A percentile compares a stretch with the other conserved stretches of the same genome.
These are phyloP conservation scores for Bertia moriformis DNA, from an alignment of 2,329 filamentous ascomycete species.

Conservation along the genomic window DNA sequence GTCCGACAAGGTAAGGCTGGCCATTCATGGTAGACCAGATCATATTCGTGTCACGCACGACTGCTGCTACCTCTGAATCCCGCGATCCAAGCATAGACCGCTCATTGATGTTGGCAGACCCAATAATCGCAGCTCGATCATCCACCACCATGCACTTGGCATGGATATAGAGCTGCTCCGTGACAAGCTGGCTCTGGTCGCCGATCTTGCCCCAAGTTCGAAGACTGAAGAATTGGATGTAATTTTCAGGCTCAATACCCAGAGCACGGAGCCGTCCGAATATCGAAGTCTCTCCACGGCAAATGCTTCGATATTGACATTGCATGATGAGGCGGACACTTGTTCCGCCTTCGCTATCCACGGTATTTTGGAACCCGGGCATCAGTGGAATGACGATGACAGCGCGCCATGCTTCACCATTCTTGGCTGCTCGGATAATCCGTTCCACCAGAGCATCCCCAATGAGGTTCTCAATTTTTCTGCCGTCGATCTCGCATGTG, in stretches of 20 bases:
- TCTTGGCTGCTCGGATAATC: constrained; percentile 69
- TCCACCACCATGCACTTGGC: constrained; percentile 95
- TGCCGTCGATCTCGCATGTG: constrained; percentile 74
- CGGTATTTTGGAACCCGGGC: constrained; percentile 96
- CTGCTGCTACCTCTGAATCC: constrained; percentile 80
- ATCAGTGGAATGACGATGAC: constrained; percentile 85
- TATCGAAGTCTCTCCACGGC: constrained; percentile 79
- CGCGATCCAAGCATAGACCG: constrained; percentile 83
- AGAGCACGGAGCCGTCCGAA: constrained; percentile 69
- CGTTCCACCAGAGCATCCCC: constrained; percentile 88
- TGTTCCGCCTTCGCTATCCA: constrained; percentile 83
- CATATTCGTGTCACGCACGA: constrained; percentile 87
- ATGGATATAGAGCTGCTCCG: constrained; percentile 95
- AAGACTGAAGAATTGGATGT: constrained; percentile 87
- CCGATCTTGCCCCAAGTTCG: constrained; percentile 85
- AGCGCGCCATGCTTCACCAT: constrained; percentile 79
- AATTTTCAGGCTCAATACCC: constrained; percentile 84
- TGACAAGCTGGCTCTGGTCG: constrained; percentile 56
- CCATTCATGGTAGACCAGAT: constrained; percentile 84
- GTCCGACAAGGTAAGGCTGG: constrained; percentile 73
- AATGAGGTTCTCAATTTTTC: constrained; percentile 81
- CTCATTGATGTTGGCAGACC: constrained; percentile 97
- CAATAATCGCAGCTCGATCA: constrained; percentile 82
- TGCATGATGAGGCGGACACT: constrained; percentile 93
- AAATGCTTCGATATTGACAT: constrained; percentile 92